These are phyloP conservation scores for Hypholoma fasciculare DNA, from an alignment of 768 basidiomycete genomes.

Conservation along the genomic window DNA sequence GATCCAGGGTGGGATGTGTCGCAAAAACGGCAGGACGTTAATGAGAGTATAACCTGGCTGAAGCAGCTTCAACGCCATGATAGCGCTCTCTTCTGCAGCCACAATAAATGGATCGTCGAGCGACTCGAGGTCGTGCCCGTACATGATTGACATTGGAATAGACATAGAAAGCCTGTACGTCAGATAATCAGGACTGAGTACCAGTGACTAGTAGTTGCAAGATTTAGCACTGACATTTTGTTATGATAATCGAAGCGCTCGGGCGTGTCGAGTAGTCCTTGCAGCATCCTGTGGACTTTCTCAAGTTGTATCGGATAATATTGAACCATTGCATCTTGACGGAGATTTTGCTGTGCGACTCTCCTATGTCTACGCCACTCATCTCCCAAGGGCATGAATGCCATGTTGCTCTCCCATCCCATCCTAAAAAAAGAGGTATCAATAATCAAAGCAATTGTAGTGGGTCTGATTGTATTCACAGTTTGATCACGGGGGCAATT, in stretches of 20 bases:
- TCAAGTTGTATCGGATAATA: constrained; percentile 27
- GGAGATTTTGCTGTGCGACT: constrained; percentile 32
- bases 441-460: not conserved
- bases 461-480: not conserved
- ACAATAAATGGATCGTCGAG: constrained; percentile 11
- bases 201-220: not conserved
- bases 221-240: constrained; percentile 6
- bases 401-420: constrained; percentile 36
- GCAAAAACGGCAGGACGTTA: constrained; percentile 12
- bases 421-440: constrained; percentile 12
- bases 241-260: constrained; percentile 13
- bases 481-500: constrained; percentile 13
- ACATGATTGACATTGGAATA: constrained; percentile 14
- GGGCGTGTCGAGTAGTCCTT: constrained; percentile 20
- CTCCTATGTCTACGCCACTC: constrained; percentile 35
- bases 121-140: constrained; percentile 14
- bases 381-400: constrained; percentile 29
- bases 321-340: constrained; percentile 20
- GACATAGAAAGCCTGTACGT: constrained; percentile 8
- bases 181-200: not conserved
- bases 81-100: constrained; percentile 3
- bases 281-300: constrained; percentile 29
- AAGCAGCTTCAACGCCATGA: not conserved
- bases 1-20: constrained; percentile 13
- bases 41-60: constrained; percentile 11